A percentile compares a stretch with the other conserved stretches of the same genome.
phyloP scores from a whole-genome alignment of 805 yeast genomes.

The Blastobotrys peoriensis region DNA sequence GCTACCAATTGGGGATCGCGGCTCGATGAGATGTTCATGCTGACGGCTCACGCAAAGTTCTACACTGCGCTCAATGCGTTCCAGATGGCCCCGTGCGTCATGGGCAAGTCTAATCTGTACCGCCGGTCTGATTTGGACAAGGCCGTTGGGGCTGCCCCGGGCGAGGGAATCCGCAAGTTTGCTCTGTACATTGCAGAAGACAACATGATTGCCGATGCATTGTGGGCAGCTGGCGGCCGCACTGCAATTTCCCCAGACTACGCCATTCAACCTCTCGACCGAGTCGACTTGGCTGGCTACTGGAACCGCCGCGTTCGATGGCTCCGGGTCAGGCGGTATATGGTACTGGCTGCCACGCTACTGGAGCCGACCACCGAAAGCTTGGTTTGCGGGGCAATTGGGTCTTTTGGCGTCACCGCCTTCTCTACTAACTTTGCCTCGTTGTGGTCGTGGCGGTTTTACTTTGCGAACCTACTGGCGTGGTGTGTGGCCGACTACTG shows the following conservation, averaged over 20 bases:
- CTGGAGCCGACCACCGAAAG: slow-evolving; percentile 85
- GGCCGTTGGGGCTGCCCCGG: slow-evolving; percentile 22
- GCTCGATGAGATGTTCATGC: slow-evolving; percentile 78
- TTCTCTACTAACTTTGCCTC: slow-evolving; percentile 23
- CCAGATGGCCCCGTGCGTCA: slow-evolving; percentile 80
- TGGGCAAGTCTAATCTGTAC: slow-evolving; percentile 81
- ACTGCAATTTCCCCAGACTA: slow-evolving; percentile 76
- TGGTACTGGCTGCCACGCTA: slow-evolving; percentile 80
- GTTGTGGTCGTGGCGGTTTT: slow-evolving; percentile 30
- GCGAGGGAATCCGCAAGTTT: slow-evolving; percentile 56
- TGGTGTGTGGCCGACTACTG: slow-evolving; percentile 65
- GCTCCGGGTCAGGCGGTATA: slow-evolving; percentile 79
- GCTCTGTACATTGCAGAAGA: slow-evolving; percentile 86
- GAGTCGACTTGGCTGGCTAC: slow-evolving; percentile 46
- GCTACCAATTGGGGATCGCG: slow-evolving; percentile 49
- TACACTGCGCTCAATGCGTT: slow-evolving; percentile 71
- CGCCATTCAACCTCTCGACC: slow-evolving; percentile 65
- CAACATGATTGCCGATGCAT: slow-evolving; percentile 81
- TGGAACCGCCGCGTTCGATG: slow-evolving; percentile 68
- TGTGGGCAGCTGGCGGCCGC: slow-evolving; percentile 65
- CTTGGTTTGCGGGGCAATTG: slow-evolving; percentile 58
- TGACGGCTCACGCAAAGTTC: slow-evolving; percentile 80
- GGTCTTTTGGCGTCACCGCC: slow-evolving; percentile 45
- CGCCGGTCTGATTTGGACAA: slow-evolving; percentile 50
- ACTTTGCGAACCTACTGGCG: slow-evolving; percentile 45